Evolutionary conservation across 345 rosid species (phyloP), one percentile per base, ranked within the genome.

Genomic region (Ceriops decandra): DNA sequence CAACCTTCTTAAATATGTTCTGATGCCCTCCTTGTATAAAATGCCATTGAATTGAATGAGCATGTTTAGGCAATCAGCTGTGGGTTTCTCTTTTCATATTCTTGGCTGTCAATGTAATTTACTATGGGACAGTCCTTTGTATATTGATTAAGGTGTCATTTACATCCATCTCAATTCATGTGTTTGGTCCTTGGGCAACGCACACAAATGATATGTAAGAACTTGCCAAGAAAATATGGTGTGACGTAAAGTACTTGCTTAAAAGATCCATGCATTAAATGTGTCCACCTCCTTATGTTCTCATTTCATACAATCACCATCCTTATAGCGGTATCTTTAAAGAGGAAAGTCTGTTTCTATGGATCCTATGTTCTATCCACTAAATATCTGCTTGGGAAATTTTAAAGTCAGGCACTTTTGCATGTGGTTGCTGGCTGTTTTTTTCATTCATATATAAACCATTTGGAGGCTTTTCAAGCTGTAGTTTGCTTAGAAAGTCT

Each of bases 1-100:
- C 33, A 30, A 5, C 26, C 24, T 65, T 61, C 30, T 32, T 28
- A 5, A 26, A 26, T 19, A n/a, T 63, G 0, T n/a, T 46, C 56
- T 46, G 46, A 36, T 24, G 6, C 33, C 28, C 47, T 22, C 35
- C 17, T 31, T 74, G 17, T 57, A 13, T 47, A 15, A 21, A 62
- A 21, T 60, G 51, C 38, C 28, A 20, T 36, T 53, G n/a, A 47
- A 7, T 28, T 59, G n/a, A 42, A 54, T 54, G n/a, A 16, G 42
- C 47, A 51, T 52, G 22, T 33, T 27, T 66, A 60, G 21, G 56
- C 19, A 32, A 56, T 22, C 54, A 68, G 46, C 6, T 68, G 64
- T 3, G 19, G 59, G 7, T n/a, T 47, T 59, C 64, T 57, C 19
- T 3, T 28, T 56, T 2, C 27, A 46, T 31, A 15, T 26, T 2